Percentiles rank a stretch among this genome's conserved stretches.
Conservation (phyloP, 192 early-diverging fungal species). For the Backusella circina region DNA sequence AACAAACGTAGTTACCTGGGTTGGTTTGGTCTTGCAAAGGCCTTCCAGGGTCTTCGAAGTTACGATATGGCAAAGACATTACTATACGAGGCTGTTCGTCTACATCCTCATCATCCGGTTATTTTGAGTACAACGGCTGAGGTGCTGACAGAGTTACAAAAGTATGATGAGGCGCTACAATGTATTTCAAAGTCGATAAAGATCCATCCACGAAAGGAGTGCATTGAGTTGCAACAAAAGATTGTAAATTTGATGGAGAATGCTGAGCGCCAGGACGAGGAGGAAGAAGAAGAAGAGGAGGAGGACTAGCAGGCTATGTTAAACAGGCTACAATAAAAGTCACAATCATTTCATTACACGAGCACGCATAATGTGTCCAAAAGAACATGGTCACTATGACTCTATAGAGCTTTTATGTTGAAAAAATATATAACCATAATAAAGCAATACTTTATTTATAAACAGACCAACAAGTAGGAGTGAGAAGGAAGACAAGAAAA, state of each 20-base stretch:
- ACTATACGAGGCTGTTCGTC: slow-evolving; percentile 20
- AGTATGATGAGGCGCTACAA: slow-evolving; percentile 4
- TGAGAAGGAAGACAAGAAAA: no score
- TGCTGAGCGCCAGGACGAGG: neutral
- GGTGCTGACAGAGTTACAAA: slow-evolving; percentile 13
- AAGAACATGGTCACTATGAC: no score
- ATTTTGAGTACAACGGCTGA: slow-evolving; percentile 28
- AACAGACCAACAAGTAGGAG: no score
- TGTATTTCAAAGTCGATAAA: slow-evolving; percentile 4
- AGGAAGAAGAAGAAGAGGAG: neutral
- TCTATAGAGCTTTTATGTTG: no score
- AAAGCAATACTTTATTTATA: no score
- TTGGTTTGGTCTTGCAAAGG: slow-evolving; percentile 29
- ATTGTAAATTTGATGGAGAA: neutral
- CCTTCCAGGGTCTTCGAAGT: slow-evolving; percentile 17
- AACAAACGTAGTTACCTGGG: slow-evolving; percentile 25
- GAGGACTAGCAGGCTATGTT: neutral
- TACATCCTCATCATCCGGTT: slow-evolving; percentile 26
- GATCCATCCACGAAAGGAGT: neutral
- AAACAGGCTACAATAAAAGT: no score
- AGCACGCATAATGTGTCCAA: no score
- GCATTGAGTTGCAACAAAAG: neutral
- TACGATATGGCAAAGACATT: slow-evolving; percentile 12
- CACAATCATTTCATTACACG: no score
- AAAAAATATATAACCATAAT: no score